These are phyloP conservation scores for Ascoidea tarda DNA, from an alignment of 805 yeast species.

Conservation along the genomic window DNA sequence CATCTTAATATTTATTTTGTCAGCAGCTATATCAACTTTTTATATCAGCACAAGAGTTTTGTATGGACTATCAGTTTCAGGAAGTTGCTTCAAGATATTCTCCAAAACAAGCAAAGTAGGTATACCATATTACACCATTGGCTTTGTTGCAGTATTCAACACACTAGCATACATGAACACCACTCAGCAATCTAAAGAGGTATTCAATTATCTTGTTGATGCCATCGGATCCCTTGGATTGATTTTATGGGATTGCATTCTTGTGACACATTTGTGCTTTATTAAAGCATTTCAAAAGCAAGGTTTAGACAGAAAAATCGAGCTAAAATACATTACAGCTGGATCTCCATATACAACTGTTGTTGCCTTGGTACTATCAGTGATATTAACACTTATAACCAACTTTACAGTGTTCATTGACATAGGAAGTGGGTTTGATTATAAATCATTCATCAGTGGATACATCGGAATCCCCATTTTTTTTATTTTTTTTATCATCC, in stretches of 20 bases:
- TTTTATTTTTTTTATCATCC: constrained; percentile 22
- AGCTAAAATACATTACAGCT: constrained; percentile 25
- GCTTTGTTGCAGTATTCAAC: constrained; percentile 23
- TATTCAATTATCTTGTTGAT: constrained; percentile 28
- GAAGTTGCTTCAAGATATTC: constrained; percentile 28
- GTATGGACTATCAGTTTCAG: constrained; percentile 29
- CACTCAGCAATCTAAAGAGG: constrained; percentile 20
- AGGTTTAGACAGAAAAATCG: constrained; percentile 25
- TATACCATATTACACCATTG: constrained; percentile 29
- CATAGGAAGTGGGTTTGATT: constrained; percentile 17
- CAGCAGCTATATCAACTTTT: constrained; percentile 28
- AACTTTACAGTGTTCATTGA: constrained; percentile 30
- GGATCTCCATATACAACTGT: constrained; percentile 29
- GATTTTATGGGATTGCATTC: constrained; percentile 30
- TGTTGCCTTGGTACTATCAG: constrained; percentile 22
- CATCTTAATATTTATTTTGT: constrained; percentile 29
- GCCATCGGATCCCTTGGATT: constrained; percentile 31
- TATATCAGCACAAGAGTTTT: constrained; percentile 29
- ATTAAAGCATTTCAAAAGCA: constrained; percentile 30
- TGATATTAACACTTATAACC: constrained; percentile 24
- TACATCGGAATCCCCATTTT: constrained; percentile 18
- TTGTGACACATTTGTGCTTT: constrained; percentile 30
- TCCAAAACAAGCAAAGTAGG: constrained; percentile 26
- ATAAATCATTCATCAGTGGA: constrained; percentile 27
- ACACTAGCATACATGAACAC: constrained; percentile 30